Percentiles rank a stretch among this genome's conserved stretches.
Conservation (phyloP, 331 rosid species). For the Prunus yedoensis region DNA sequence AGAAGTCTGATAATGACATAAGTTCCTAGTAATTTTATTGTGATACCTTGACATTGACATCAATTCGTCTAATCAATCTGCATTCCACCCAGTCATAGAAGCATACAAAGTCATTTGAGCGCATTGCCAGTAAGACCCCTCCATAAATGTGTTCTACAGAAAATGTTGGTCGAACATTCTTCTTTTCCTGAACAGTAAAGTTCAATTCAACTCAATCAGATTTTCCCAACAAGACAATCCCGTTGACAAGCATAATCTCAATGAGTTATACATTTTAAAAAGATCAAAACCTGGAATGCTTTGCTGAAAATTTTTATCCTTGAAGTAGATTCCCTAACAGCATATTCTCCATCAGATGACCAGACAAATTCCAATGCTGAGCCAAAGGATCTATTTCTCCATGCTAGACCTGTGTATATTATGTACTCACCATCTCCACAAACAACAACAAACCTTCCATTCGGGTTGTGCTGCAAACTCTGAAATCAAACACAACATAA, state of each 20-base stretch:
- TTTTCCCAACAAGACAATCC: constrained; percentile 2
- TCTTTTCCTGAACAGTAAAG: constrained; percentile 40
- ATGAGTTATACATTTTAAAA: not conserved
- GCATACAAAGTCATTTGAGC: constrained; percentile 52
- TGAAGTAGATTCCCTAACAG: constrained; percentile 48
- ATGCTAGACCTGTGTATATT: constrained; percentile 47
- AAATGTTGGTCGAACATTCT: constrained; percentile 48
- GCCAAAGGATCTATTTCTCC: constrained; percentile 61
- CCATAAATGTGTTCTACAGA: constrained; percentile 49
- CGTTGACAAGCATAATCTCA: not conserved
- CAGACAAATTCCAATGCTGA: constrained; percentile 50
- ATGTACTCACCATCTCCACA: constrained; percentile 57
- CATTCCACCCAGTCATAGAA: constrained; percentile 56
- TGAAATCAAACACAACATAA: constrained; percentile 16
- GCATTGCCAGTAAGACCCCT: constrained; percentile 47
- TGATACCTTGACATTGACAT: constrained; percentile 49
- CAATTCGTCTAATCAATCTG: constrained; percentile 51
- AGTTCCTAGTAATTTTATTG: not conserved
- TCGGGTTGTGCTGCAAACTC: constrained; percentile 57
- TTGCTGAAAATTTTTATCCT: constrained; percentile 46
- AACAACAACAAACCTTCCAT: constrained; percentile 54
- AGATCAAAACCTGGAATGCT: constrained; percentile 39
- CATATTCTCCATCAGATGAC: constrained; percentile 55
- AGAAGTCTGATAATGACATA: not conserved
- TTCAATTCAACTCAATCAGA: constrained; percentile 11